Evolutionary conservation across 2,329 filamentous ascomycete genomes (phyloP), one percentile per base, ranked within the genome.

Genomic region (Phaeosphaeriaceae sp.): DNA sequence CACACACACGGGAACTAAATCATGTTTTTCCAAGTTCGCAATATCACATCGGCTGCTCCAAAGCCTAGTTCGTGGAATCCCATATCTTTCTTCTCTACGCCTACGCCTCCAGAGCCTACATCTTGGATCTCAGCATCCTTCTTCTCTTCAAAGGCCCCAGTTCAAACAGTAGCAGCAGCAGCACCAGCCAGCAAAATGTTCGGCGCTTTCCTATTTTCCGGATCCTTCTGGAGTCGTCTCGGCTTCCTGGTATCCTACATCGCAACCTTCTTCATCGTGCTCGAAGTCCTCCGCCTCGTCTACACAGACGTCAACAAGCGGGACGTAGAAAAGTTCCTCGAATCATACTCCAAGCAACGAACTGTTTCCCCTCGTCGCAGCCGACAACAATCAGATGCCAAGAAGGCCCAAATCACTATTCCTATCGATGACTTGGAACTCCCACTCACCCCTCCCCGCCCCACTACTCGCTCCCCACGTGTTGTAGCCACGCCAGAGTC

Each of bases 241-340:
- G 56, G 56, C 36, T 65, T 64, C 41, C 61, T 65, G 42, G 43
- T 65, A n/a, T 60, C 58, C 41, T 64, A 64, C 46, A 47, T 57
- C 12, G 20, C 50, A 20, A 58, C 60, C 11, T 65, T 53, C 38
- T 53, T 64, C 30, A 38, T 65, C 13, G 59, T 59, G 15, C 50
- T 65, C 20, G 62, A 65, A 42, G 51, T 65, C 6, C 45, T 63
- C 2, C 50, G 62, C 3, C 44, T 65, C 18, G 54, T 50, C 12
- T 58, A 50, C 48, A 56, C 62, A 15, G 60, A 64, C 44, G 60
- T 43, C 11, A 59, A 62, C 28, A 62, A 63, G 46, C 58, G 61
- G 29, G 56, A 65, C 16, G 56, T 58, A 2, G 62, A 65, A 28
- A 59, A 49, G n/a, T 36, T 65, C 4, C 48, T 65, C 3, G 62